These are phyloP conservation scores for Chytriomyces hyalinus DNA, from an alignment of 192 early-diverging fungal species.

Conservation along the genomic window DNA sequence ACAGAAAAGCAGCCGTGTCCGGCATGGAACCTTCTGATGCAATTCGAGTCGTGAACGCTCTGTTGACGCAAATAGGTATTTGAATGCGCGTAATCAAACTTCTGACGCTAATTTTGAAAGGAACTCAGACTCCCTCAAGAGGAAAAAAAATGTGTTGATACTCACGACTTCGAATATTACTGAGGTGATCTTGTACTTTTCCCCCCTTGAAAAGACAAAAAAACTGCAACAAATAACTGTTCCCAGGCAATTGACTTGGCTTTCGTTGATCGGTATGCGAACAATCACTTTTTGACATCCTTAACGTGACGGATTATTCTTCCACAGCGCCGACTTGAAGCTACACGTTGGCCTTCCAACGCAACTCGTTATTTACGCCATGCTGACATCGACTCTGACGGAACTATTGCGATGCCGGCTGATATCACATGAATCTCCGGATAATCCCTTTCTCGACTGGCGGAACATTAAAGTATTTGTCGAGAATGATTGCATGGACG, in stretches of 20 bases:
- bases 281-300: not conserved
- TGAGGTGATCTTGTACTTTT: conserved; percentile 38
- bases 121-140: conserved; percentile 63
- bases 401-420: conserved; percentile 60
- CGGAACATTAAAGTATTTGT: conserved; percentile 45
- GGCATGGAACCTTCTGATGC: conserved; percentile 75
- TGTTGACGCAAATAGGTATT: conserved; percentile 75
- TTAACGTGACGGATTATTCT: not conserved
- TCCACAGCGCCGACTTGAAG: conserved; percentile 66
- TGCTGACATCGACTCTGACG: conserved; percentile 55
- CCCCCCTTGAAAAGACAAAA: conserved; percentile 49
- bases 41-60: conserved; percentile 71
- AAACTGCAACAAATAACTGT: conserved; percentile 16
- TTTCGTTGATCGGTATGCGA: conserved; percentile 32
- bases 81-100: conserved; percentile 60
- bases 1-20: conserved; percentile 56
- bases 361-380: conserved; percentile 57
- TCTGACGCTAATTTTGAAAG: conserved; percentile 68
- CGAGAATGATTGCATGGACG: conserved; percentile 1
- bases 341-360: conserved; percentile 61
- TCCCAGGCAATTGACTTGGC: conserved; percentile 20
- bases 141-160: conserved; percentile 66
- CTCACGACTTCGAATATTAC: conserved; percentile 76
- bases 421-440: conserved; percentile 37
- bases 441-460: conserved; percentile 45